Conservation (phyloP, 192 early-diverging fungal species). For the Podila epigama region DNA sequence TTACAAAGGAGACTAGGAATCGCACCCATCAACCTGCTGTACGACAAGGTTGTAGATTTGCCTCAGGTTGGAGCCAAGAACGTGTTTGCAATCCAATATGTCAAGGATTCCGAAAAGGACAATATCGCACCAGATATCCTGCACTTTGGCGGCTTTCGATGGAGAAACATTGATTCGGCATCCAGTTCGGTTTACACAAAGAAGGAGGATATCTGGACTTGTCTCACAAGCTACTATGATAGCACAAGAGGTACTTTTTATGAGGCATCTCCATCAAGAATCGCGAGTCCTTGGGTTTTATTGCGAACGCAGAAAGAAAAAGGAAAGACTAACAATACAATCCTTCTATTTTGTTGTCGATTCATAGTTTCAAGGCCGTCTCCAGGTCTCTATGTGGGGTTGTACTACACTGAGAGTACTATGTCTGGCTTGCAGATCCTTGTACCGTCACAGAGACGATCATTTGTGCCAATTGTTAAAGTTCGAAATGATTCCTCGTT, state of each 20-base stretch:
- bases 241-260: slow-evolving; percentile 26
- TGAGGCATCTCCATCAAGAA: too few species aligned
- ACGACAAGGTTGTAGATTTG: slow-evolving; percentile 52
- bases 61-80: slow-evolving; percentile 45
- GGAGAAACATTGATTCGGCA: slow-evolving; percentile 46
- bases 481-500: slow-evolving; percentile 42
- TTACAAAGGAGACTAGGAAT: slow-evolving; percentile 27
- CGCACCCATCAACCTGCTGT: slow-evolving; percentile 43
- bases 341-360: neutral
- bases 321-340: too few species aligned
- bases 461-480: slow-evolving; percentile 53
- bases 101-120: slow-evolving; percentile 29
- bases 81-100: slow-evolving; percentile 53
- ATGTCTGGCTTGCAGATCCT: slow-evolving; percentile 52
- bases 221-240: slow-evolving; percentile 33
- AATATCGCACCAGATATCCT: slow-evolving; percentile 46
- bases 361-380: slow-evolving; percentile 46
- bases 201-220: slow-evolving; percentile 36
- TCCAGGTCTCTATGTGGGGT: slow-evolving; percentile 54
- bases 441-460: slow-evolving; percentile 50
- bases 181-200: slow-evolving; percentile 36
- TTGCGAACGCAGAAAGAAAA: too few species aligned
- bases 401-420: slow-evolving; percentile 58
- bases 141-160: slow-evolving; percentile 41
- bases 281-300: too few species aligned